phyloP scores from a whole-genome alignment of 495 filamentous ascomycete species.

The Parachaetomium inaequale region DNA sequence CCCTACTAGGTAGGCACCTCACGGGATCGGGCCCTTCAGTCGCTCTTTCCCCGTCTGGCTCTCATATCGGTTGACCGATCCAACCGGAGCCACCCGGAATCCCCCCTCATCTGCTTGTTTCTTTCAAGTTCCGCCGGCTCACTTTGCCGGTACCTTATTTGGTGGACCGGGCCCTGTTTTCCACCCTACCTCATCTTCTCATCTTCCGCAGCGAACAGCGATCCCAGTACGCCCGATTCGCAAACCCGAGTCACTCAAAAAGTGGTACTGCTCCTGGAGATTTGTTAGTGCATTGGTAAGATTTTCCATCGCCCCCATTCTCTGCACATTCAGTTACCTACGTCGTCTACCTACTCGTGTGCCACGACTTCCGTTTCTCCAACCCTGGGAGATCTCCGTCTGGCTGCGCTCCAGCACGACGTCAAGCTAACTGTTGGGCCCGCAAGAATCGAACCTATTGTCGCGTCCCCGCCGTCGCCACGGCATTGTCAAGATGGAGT shows the following conservation, averaged over 20 bases:
- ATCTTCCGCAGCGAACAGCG: too few species aligned
- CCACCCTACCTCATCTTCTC: not conserved
- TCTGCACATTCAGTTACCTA: not conserved
- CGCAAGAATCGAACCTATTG: not conserved
- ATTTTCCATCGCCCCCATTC: not conserved
- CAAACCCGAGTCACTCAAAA: not conserved
- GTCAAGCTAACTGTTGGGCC: not conserved
- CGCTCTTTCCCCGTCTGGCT: too few species aligned
- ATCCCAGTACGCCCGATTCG: too few species aligned
- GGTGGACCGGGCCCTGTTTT: too few species aligned
- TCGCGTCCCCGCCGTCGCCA: not conserved
- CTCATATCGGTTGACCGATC: too few species aligned
- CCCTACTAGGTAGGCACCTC: too few species aligned
- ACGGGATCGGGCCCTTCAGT: too few species aligned
- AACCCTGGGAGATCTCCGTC: not conserved
- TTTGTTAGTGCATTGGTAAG: not conserved
- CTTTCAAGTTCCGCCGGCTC: too few species aligned
- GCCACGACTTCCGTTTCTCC: not conserved
- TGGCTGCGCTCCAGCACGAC: not conserved
- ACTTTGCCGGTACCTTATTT: too few species aligned
- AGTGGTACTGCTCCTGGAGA: not conserved
- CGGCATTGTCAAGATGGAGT: constrained; percentile 1
- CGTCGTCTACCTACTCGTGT: not conserved
- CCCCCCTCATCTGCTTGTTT: too few species aligned
- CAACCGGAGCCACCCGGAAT: too few species aligned